Base-by-base conservation (phyloP, 768 basidiomycete species). In the Cyclocybe aegerita region DNA sequence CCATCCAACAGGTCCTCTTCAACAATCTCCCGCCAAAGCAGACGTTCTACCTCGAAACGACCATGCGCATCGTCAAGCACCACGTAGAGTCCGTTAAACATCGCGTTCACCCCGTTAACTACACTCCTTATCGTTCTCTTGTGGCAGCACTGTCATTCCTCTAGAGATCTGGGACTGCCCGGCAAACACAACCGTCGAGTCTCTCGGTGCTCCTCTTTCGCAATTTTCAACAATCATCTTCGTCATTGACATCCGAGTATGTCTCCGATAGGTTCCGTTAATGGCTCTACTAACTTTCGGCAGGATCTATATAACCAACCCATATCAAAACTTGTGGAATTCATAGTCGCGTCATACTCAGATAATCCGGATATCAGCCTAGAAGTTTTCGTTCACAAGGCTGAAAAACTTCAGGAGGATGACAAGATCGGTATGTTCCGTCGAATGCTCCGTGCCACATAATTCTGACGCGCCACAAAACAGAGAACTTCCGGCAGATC, bases 141-240 rank as follows among this genome's bases (percentile, higher is more conserved):
- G 39, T 49, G 55, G 40, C 66, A 97, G 95, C 69, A 88, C 93
- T 37, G 84, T 96, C 55, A 85, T 97, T 54, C 92, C 93, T 1
- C 80, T 98, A 34, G 91, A 97, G 65, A 83, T 98, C 64, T 97
- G 93, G 93, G 94, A 97, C 63, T 92, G 93, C 59, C 96, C 95
- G 0, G 90, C 90, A 17, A 92, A 87, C 52, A 81, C 85, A 48
- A 85, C 91, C 4, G 80, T 88, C 9, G 88, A 93, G 16, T 80
- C 84, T n/a, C 77, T 96, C 9, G 85, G 82, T 15, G 77, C 81
- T 7, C 81, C 88, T 7, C 77, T 97, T 34, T 81, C 85, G 39
- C 80, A 89, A 30, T 93, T 97, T 60, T 79, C 90, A 2, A 85
- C 88, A 2, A 79, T 98, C 60, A 83, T 98, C 47, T 98, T 94